Evolutionary conservation across 108 stramenopile species (phyloP), one percentile per base, ranked within the genome.

Genomic region (Nitzschia putrida): DNA sequence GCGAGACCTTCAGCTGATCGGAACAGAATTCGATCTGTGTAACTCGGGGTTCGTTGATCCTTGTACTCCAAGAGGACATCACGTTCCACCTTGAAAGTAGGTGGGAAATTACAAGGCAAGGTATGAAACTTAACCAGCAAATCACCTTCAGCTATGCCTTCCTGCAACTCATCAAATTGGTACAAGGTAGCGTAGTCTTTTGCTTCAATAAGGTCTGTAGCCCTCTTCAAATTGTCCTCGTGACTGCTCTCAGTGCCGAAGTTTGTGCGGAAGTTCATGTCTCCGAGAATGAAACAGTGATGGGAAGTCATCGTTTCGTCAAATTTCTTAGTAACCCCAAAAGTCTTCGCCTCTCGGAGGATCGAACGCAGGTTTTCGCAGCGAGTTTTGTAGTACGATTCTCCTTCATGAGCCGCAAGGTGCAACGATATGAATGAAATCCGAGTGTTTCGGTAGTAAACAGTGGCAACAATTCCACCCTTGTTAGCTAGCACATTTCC

Each of bases 21-120:
- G 75, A 70, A 88, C 2, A 92, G 66, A 52, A 92, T 83, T 20
- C 91, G 77, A 61, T 89, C 91, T 7, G 85, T 82, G 72, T 88
- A 92, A 52, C 80, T 80, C 0, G 91, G 91, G 20, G 76, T 80
- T 8, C 87, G 60, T 60, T 89, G 71, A 9, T 64, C 49, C 63
- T 87, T 80, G 71, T 92, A 92, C 12, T 66, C 54, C 49, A 71
- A 69, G 0, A 79, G 79, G 38, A 57, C 54, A 8, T 59, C 72
- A 24, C 77, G 74, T 51, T 85, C 61, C 37, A 85, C 76, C 51
- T 88, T 85, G 71, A 89, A 91, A 13, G 90, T 91, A 8, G 90
- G 90, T n/a, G 81, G 80, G 63, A 91, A 91, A 6, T 57, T 38
- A 22, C 88, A 88, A 14, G 64, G 69, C 14, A 79, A 61, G 16